Evolutionary conservation across 2,329 filamentous ascomycete genomes (phyloP).

Genomic region (Chrysoporthe cubensis): DNA sequence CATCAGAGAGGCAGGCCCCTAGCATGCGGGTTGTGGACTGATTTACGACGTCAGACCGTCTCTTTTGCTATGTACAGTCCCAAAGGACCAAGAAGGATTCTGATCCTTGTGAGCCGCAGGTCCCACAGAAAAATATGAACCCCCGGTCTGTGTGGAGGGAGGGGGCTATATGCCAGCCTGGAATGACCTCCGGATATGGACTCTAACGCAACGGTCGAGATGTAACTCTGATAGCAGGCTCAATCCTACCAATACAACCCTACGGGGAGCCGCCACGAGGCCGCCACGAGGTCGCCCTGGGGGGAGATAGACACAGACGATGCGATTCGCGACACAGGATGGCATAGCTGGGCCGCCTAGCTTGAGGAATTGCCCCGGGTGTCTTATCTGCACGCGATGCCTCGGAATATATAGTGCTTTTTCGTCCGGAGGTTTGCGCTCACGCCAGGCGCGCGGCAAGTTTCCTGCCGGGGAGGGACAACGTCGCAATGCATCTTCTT

Average conservation of each 20-base stretch:
- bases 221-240: not conserved
- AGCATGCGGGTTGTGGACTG: not conserved
- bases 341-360: not conserved
- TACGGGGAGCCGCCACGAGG: not conserved
- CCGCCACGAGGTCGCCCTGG: too few species aligned
- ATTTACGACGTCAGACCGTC: not conserved
- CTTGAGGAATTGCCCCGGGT: not conserved
- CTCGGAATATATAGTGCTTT: not conserved
- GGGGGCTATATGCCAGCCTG: not conserved
- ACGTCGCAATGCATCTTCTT: not conserved
- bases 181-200: not conserved
- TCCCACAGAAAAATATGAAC: not conserved
- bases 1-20: too few species aligned
- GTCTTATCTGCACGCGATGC: not conserved
- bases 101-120: not conserved
- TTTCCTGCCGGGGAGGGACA: not conserved
- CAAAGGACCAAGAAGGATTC: not conserved
- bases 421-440: not conserved
- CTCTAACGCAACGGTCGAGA: not conserved
- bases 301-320: not conserved
- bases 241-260: not conserved
- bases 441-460: not conserved
- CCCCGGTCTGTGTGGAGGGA: not conserved
- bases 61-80: not conserved
- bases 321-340: not conserved